These are phyloP conservation scores for Boletus reticulatus DNA, from an alignment of 768 basidiomycete genomes.

Conservation along the genomic window DNA sequence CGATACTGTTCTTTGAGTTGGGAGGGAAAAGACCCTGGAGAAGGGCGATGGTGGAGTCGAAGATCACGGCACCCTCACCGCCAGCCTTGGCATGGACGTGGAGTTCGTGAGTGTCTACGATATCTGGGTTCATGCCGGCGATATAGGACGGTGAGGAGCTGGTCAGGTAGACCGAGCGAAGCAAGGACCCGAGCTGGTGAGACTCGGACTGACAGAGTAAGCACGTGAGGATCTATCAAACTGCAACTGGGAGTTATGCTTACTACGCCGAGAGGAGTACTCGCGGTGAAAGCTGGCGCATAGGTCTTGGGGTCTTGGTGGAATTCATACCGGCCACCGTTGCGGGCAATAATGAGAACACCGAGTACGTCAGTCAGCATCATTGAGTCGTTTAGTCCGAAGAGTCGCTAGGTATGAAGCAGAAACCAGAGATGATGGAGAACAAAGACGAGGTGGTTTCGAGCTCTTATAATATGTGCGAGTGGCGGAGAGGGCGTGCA, in stretches of 20 bases:
- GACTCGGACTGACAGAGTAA: conserved; percentile 53
- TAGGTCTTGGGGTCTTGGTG: conserved; percentile 74
- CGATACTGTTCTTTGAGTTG: conserved; percentile 65
- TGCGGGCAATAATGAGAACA: conserved; percentile 74
- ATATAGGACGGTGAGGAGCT: conserved; percentile 69
- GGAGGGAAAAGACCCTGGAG: conserved; percentile 88
- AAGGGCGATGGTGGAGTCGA: conserved; percentile 81
- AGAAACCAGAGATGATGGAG: conserved; percentile 18
- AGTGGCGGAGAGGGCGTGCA: conserved; percentile 27
- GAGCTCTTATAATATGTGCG: conserved; percentile 24
- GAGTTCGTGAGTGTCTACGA: conserved; percentile 72
- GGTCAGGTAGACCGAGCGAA: conserved; percentile 67
- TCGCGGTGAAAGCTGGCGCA: conserved; percentile 58
- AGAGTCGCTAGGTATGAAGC: conserved; percentile 14
- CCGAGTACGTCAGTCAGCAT: conserved; percentile 59
- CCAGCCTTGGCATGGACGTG: conserved; percentile 80
- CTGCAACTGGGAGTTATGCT: conserved; percentile 14
- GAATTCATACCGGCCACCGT: conserved; percentile 69
- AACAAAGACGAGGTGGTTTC: conserved; percentile 2
- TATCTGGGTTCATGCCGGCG: conserved; percentile 57
- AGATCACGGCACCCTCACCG: conserved; percentile 81
- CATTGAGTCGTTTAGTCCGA: conserved; percentile 11
- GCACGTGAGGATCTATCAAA: neutral
- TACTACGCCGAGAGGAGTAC: conserved; percentile 76
- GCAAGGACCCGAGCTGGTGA: conserved; percentile 56